Evolutionary conservation across 176 grass and related monocot species (phyloP), one percentile per base, ranked within the genome.

Genomic region (Musa beccarii): DNA sequence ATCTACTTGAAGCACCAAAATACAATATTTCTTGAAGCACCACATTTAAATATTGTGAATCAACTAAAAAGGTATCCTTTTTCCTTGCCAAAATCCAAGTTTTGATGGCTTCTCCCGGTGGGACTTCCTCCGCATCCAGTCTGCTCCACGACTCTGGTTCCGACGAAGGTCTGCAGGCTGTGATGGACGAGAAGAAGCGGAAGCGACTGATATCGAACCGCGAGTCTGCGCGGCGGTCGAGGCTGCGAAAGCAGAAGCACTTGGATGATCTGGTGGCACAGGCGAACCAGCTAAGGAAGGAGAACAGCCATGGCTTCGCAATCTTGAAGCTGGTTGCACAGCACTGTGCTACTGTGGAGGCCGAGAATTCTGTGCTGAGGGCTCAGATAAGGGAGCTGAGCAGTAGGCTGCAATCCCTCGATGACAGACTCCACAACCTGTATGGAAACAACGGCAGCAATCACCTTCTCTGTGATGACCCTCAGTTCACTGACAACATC

Each of bases 191-290:
- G 75, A 86, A 88, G 28, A 86, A 87, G 76, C 86, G 89, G 1
- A 93, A 93, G 77, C 79, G 90, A 76, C 93, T 91, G 95, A 84
- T 91, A 12, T 98, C 95, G 9, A 98, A 98, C 82, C 84, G 90
- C 20, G 94, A 98, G 78, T 98, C 94, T 0, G 94, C 90, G 29
- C 83, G 90, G 8, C 81, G 94, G 71, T 98, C 94, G 50, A 79
- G 94, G 78, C 81, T 89, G 90, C 84, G 94, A 13, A 98, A 98
- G 79, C 94, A 98, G 84, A 88, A 89, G 53, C 94, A 98, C 78
- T 76, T 98, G 54, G 90, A 93, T 64, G 90, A 93, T 56, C 84
- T 98, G 53, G 79, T 51, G 10, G 82, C 88, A 49, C 94, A 98
- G 86, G 78, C 77, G 5, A 76, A 81, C 7, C 88, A 87, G 52